Evolutionary conservation across 352 stramenopile genomes (phyloP).

Genomic region (Globisporangium radiosum): DNA sequence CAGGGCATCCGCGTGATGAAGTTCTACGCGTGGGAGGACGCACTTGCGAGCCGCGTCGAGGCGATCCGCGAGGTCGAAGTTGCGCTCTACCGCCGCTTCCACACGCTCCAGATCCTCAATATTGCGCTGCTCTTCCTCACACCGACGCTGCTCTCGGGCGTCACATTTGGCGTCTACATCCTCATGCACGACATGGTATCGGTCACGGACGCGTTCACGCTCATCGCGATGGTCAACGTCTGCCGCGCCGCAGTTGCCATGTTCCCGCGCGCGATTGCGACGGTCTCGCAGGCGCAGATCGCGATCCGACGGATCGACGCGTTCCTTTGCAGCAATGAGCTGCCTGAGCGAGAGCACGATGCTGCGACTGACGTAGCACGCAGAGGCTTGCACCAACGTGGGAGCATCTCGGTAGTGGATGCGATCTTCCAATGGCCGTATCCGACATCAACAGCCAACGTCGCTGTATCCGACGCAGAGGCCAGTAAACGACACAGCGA

Average conservation of each 20-base stretch:
- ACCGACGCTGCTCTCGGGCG: conserved; percentile 30
- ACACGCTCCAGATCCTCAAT: conserved; percentile 56
- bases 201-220: conserved; percentile 40
- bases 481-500: neutral
- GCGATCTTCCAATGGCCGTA: conserved; percentile 20
- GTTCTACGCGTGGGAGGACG: conserved; percentile 54
- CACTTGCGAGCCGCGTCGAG: conserved; percentile 10
- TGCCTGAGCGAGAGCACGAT: conserved; percentile 2
- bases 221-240: conserved; percentile 31
- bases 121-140: conserved; percentile 50
- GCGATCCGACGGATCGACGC: conserved; percentile 21
- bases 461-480: neutral
- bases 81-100: conserved; percentile 38
- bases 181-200: conserved; percentile 25
- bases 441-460: neutral
- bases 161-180: conserved; percentile 42
- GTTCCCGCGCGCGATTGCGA: conserved; percentile 19
- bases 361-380: too few relatives aligned
- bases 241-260: conserved; percentile 20
- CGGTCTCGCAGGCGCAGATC: conserved; percentile 20
- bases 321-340: conserved; percentile 20
- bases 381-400: neutral
- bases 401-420: conserved; percentile 17
- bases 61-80: conserved; percentile 40
- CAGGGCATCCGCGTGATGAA: conserved; percentile 69